These are phyloP conservation scores for Amyloporia xantha DNA, from an alignment of 768 basidiomycete genomes.

Conservation along the genomic window DNA sequence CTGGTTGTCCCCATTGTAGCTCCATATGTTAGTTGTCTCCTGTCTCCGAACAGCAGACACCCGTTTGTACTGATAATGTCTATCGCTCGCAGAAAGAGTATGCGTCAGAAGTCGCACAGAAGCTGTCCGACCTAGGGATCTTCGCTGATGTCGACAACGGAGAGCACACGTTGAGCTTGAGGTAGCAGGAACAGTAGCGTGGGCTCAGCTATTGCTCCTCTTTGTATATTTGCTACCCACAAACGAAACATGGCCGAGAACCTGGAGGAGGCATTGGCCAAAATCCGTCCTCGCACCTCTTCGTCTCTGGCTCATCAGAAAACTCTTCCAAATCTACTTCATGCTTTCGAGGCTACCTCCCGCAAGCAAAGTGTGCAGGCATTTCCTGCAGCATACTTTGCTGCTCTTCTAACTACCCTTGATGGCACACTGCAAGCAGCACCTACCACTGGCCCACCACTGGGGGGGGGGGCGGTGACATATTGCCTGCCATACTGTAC, in stretches of 20 bases:
- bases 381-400: constrained; percentile 89
- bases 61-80: constrained; percentile 3
- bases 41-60: not conserved
- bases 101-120: constrained; percentile 71
- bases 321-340: constrained; percentile 76
- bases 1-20: constrained; percentile 89
- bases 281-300: constrained; percentile 80
- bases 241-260: constrained; percentile 20
- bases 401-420: constrained; percentile 80
- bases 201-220: not conserved
- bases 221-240: not conserved
- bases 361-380: constrained; percentile 59
- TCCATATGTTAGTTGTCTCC: constrained; percentile 65
- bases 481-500: constrained; percentile 81
- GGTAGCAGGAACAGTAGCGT: too few species aligned
- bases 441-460: constrained; percentile 27
- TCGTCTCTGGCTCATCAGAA: constrained; percentile 85
- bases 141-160: constrained; percentile 92
- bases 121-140: constrained; percentile 61
- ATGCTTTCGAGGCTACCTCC: constrained; percentile 78
- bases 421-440: constrained; percentile 67
- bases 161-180: constrained; percentile 83
- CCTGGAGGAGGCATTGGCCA: constrained; percentile 61
- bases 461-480: constrained; percentile 64
- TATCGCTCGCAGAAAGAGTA: constrained; percentile 78